A percentile compares a stretch with the other conserved stretches of the same genome.
These are phyloP conservation scores for Myxozyma neglecta DNA, from an alignment of 805 yeast genomes.

Conservation along the genomic window DNA sequence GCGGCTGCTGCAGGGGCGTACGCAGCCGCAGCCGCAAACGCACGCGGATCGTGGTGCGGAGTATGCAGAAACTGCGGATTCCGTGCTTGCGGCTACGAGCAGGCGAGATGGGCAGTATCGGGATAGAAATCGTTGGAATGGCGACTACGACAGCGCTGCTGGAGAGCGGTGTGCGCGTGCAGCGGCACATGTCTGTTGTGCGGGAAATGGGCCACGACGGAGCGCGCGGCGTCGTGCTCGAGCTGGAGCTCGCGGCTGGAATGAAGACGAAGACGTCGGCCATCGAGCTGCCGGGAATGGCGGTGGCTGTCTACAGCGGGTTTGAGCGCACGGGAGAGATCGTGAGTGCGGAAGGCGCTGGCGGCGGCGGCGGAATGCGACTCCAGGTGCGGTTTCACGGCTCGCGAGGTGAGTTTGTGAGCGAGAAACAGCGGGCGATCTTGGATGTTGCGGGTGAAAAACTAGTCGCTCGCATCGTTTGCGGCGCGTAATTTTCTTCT, in stretches of 20 bases:
- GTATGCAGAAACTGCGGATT: slow-evolving; percentile 24
- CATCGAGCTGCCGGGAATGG: slow-evolving; percentile 7
- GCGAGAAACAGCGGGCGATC: slow-evolving; percentile 16
- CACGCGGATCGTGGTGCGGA: slow-evolving; percentile 16
- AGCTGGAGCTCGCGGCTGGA: background rate
- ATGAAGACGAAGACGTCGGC: background rate
- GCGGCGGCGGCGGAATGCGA: background rate
- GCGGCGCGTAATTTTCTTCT: background rate
- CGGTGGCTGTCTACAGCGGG: slow-evolving; percentile 17
- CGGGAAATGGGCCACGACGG: too few species aligned
- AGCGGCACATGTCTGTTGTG: slow-evolving; percentile 20
- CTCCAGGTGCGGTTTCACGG: slow-evolving; percentile 13
- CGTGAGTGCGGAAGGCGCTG: background rate
- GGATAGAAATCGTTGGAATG: slow-evolving; percentile 19
- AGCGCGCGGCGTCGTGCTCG: slow-evolving; percentile 5
- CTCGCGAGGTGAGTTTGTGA: slow-evolving; percentile 15
- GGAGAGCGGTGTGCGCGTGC: slow-evolving; percentile 6
- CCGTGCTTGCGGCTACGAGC: slow-evolving; percentile 18
- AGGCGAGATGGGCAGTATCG: slow-evolving; percentile 30
- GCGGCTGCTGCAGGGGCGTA: background rate
- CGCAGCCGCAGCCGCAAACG: background rate
- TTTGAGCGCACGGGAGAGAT: slow-evolving; percentile 21
- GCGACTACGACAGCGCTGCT: slow-evolving; percentile 7
- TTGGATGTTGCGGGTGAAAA: slow-evolving; percentile 14
- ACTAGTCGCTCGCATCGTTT: slow-evolving; percentile 5